Conservation (phyloP, 768 basidiomycete genomes). For the Collybia sordida region DNA sequence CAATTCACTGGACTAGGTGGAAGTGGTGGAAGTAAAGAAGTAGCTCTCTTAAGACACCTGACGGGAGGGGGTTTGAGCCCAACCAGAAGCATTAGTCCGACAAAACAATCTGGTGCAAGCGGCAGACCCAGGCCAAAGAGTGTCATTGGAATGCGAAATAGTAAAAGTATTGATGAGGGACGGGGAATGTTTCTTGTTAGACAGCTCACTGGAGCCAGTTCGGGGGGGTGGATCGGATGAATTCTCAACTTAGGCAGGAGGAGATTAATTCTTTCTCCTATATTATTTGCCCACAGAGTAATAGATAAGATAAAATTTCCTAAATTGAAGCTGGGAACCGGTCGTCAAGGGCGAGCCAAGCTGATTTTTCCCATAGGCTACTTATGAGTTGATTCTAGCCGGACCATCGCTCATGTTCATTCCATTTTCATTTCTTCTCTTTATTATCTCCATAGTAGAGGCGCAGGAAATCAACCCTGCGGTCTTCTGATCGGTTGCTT, state of each 20-base stretch:
- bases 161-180: constrained; percentile 67
- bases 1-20: constrained; percentile 69
- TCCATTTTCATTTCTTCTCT: constrained; percentile 13
- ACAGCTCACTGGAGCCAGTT: constrained; percentile 67
- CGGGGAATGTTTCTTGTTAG: constrained; percentile 74
- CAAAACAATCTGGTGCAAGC: constrained; percentile 58
- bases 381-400: no score
- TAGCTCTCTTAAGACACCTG: constrained; percentile 50
- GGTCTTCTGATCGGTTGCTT: no score
- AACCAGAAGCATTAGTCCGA: constrained; percentile 73
- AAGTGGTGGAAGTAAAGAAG: constrained; percentile 39
- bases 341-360: not conserved
- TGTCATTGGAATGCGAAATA: constrained; percentile 66
- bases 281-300: no score
- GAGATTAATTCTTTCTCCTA: no score
- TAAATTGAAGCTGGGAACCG: not conserved
- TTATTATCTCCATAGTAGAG: not conserved
- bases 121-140: constrained; percentile 74
- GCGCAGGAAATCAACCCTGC: no score
- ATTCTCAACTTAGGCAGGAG: no score
- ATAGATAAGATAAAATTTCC: no score
- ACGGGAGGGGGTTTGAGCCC: constrained; percentile 70
- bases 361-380: not conserved
- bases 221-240: constrained; percentile 6
- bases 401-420: not conserved